Evolutionary conservation across 306 rosid genomes (phyloP).

Genomic region (Glycine latifolia): DNA sequence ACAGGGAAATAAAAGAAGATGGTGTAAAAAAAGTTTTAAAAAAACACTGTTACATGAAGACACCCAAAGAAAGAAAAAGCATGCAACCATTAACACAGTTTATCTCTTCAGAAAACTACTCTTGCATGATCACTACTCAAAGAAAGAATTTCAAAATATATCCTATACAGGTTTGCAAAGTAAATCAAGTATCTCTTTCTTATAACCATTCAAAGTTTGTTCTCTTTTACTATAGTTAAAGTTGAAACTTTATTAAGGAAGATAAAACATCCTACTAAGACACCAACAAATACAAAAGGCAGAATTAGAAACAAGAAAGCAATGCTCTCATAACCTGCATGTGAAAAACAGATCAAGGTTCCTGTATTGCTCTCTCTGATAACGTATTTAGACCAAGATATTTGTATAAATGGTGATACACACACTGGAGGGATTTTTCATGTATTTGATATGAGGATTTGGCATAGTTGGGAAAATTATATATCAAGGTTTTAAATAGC

Average conservation of each 20-base stretch:
- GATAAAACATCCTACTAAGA: background rate
- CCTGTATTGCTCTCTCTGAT: background rate
- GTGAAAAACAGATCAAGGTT: conserved; percentile 14
- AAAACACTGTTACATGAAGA: background rate
- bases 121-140: background rate
- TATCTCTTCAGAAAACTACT: background rate
- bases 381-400: background rate
- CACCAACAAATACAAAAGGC: conserved; percentile 10
- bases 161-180: too few relatives aligned
- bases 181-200: too few relatives aligned
- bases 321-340: background rate
- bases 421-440: background rate
- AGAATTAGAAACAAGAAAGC: background rate
- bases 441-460: background rate
- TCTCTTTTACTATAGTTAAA: background rate
- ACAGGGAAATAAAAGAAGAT: background rate
- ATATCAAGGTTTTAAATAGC: too few relatives aligned
- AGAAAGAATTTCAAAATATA: conserved; percentile 26
- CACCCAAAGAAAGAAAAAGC: conserved; percentile 4
- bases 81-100: background rate
- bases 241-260: background rate
- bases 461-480: background rate
- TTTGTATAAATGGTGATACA: background rate
- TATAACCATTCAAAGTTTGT: background rate
- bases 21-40: background rate